Evolutionary conservation across 129 eudicot genomes (phyloP).

Genomic region (Flaveria linearis): DNA sequence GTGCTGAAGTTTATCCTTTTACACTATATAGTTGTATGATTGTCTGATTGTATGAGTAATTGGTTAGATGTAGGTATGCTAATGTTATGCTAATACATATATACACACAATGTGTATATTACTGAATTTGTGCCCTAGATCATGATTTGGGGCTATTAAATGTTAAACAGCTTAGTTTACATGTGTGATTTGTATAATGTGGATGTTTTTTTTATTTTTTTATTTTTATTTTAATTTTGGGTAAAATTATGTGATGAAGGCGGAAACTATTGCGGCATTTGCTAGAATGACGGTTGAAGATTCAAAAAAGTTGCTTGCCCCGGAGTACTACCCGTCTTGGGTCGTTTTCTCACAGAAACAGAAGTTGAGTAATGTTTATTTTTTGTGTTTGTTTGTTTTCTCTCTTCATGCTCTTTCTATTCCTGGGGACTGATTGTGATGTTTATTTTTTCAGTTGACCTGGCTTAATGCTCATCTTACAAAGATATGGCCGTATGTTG

Average conservation of each 20-base stretch:
- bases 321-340: conserved; percentile 90
- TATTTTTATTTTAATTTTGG: conserved; percentile 1
- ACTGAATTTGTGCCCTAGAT: conserved; percentile 17
- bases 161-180: not conserved
- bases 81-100: not conserved
- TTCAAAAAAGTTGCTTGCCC: conserved; percentile 85
- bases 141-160: conserved; percentile 5
- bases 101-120: conserved; percentile 10
- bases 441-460: conserved; percentile 59
- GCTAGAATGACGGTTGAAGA: conserved; percentile 99
- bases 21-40: not conserved
- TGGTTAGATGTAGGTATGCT: not conserved
- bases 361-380: conserved; percentile 51
- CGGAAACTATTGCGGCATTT: conserved; percentile 82
- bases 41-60: not conserved
- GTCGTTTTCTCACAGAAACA: conserved; percentile 84
- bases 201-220: too few species aligned
- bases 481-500: conserved; percentile 93
- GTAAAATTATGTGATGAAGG: conserved; percentile 47
- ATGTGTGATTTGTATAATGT: conserved; percentile 1
- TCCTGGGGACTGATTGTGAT: conserved; percentile 36
- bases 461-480: conserved; percentile 85
- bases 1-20: not conserved
- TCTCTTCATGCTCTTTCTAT: not conserved
- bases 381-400: conserved; percentile 1